A percentile compares a stretch with the other conserved stretches of the same genome.
phyloP scores from a whole-genome alignment of 139 green algal genomes.

The Tetradesmus obliquus region DNA sequence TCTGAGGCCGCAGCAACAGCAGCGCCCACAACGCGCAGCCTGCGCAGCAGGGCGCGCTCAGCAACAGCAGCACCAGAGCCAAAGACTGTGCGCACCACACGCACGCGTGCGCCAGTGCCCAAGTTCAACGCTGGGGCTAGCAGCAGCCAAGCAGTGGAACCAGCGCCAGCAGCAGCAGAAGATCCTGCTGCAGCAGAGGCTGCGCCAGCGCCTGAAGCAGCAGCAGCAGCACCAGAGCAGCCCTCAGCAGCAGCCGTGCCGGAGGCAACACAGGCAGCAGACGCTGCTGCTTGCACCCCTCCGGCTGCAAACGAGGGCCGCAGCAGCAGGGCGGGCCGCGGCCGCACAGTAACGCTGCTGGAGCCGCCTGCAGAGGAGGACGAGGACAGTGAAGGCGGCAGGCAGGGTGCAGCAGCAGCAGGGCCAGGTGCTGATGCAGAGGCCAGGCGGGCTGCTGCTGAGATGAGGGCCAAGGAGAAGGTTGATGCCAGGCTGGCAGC shows the following conservation, averaged over 20 bases:
- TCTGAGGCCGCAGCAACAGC: constrained; percentile 25
- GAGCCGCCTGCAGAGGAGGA: not conserved
- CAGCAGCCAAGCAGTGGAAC: not conserved
- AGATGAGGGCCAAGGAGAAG: not conserved
- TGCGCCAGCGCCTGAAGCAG: not conserved
- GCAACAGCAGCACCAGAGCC: constrained; percentile 9
- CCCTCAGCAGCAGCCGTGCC: not conserved
- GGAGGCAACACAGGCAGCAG: not conserved
- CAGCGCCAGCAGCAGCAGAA: not conserved
- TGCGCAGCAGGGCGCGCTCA: constrained; percentile 19
- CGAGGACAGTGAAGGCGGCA: not conserved
- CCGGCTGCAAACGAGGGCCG: not conserved
- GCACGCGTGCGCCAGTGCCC: not conserved
- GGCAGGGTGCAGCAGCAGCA: constrained; percentile 14
- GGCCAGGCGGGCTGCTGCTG: constrained; percentile 14
- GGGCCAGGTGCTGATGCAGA: not conserved
- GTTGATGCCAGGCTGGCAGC: constrained; percentile 31
- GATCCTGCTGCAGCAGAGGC: not conserved
- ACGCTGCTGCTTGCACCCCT: not conserved
- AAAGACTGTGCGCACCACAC: constrained; percentile 12
- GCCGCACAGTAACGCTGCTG: not conserved
- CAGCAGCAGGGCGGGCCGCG: no score
- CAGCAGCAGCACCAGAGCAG: not conserved
- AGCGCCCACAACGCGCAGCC: constrained; percentile 36
- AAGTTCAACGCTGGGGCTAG: not conserved